These are phyloP conservation scores for Carex kokanica DNA, from an alignment of 176 grass and related monocot species.

Conservation along the genomic window DNA sequence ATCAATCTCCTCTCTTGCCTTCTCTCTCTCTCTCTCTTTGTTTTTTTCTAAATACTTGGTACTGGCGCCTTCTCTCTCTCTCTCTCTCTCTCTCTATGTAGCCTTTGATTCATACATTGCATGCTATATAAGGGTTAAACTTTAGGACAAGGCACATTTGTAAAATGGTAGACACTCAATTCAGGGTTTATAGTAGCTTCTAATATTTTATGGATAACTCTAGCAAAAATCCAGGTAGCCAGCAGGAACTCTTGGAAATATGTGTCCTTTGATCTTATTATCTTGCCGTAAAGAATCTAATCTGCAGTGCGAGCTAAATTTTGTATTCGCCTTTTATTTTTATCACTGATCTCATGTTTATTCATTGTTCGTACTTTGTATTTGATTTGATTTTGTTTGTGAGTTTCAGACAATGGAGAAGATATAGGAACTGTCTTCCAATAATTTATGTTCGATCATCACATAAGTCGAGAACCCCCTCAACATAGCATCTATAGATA, in stretches of 20 bases:
- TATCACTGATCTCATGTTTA: background rate
- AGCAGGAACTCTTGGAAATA: slow-evolving; percentile 9
- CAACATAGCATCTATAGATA: background rate
- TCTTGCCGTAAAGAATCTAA: slow-evolving; percentile 13
- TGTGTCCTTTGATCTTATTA: slow-evolving; percentile 20
- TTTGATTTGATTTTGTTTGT: background rate
- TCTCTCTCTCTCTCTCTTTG: no score
- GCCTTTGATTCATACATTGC: no score
- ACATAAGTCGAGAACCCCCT: slow-evolving; percentile 15
- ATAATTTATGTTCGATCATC: slow-evolving; percentile 12
- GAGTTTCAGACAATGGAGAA: slow-evolving; percentile 1
- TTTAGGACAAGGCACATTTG: no score
- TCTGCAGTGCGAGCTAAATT: slow-evolving; percentile 28
- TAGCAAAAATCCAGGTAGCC: background rate
- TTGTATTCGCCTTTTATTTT: background rate
- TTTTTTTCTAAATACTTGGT: no score
- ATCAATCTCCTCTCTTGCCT: no score
- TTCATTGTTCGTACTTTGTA: background rate
- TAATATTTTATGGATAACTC: background rate
- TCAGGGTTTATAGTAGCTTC: background rate
- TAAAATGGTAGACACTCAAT: no score
- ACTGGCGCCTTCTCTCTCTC: no score
- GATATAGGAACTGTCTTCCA: slow-evolving; percentile 15
- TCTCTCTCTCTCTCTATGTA: no score
- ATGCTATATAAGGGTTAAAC: no score